Conservation (phyloP, 73 alveolate genomes). For the Paraurostyla sp. region DNA sequence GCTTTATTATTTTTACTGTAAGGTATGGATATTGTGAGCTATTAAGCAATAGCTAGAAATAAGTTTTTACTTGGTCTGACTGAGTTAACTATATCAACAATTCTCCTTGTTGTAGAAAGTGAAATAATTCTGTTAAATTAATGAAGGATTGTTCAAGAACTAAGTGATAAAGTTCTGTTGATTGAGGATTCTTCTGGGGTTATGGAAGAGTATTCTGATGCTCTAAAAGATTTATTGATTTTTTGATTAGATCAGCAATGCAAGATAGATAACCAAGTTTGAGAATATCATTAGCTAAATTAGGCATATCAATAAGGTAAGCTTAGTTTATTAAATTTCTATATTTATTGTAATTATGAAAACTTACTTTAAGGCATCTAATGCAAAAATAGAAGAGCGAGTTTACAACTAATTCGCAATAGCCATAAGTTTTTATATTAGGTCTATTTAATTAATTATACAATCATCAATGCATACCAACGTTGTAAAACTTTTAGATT, state of each 20-base stretch:
- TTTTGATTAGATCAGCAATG: neutral
- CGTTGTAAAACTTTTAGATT: neutral
- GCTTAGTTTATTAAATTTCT: conserved; percentile 12
- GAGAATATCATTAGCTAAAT: neutral
- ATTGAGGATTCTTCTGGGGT: neutral
- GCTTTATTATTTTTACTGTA: neutral
- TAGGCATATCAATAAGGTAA: neutral
- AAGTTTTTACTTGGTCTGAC: neutral
- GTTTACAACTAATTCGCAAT: conserved; percentile 6
- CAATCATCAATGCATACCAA: conserved; percentile 15
- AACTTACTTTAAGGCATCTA: conserved; percentile 32
- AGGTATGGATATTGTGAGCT: conserved; percentile 8
- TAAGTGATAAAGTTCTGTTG: neutral
- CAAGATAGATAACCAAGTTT: conserved; percentile 15
- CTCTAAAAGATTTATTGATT: neutral
- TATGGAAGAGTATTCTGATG: conserved; percentile 15
- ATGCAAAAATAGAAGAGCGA: neutral
- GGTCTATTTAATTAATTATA: neutral
- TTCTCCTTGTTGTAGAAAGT: conserved; percentile 25
- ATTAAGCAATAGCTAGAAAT: neutral
- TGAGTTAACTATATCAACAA: neutral
- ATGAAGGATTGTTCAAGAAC: conserved; percentile 22
- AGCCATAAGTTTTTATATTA: neutral
- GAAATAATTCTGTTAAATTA: conserved; percentile 1
- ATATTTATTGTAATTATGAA: neutral